Evolutionary conservation across 1,284 basidiomycete genomes (phyloP).

Genomic region (Papiliotrema nemorosa): DNA sequence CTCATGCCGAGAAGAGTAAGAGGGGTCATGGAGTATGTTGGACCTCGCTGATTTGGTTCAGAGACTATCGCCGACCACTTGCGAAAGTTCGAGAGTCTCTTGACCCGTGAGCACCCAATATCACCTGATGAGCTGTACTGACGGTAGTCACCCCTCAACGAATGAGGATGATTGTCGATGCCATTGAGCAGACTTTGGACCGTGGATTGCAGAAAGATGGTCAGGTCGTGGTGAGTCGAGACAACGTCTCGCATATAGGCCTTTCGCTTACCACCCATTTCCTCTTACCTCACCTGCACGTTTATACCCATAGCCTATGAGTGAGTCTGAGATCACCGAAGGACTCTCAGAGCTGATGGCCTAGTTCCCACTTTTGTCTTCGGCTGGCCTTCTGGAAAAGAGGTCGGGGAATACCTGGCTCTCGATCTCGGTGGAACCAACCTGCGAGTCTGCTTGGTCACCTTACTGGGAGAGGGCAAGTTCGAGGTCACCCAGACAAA

Average conservation of each 20-base stretch:
- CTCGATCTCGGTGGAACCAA: slow-evolving; percentile 97
- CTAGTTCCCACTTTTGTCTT: slow-evolving; percentile 96
- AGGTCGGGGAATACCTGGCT: slow-evolving; percentile 86
- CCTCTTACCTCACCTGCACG: neutral
- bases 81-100: slow-evolving; percentile 78
- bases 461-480: slow-evolving; percentile 83
- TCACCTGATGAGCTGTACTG: slow-evolving; percentile 3
- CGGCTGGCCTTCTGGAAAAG: slow-evolving; percentile 88
- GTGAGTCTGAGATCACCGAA: slow-evolving; percentile 66
- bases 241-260: neutral
- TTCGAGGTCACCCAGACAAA: slow-evolving; percentile 98
- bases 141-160: slow-evolving; percentile 77
- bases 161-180: slow-evolving; percentile 95
- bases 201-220: slow-evolving; percentile 75
- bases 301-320: slow-evolving; percentile 51
- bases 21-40: neutral
- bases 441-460: slow-evolving; percentile 94
- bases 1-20: slow-evolving; percentile 49
- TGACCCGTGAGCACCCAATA: slow-evolving; percentile 49
- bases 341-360: slow-evolving; percentile 62
- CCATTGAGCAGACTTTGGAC: slow-evolving; percentile 90
- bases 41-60: slow-evolving; percentile 10
- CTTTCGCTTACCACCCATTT: neutral
- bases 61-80: slow-evolving; percentile 76
- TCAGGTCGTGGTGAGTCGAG: slow-evolving; percentile 77